phyloP scores from a whole-genome alignment of 139 green algal species.

The Chlorella vulgaris region DNA sequence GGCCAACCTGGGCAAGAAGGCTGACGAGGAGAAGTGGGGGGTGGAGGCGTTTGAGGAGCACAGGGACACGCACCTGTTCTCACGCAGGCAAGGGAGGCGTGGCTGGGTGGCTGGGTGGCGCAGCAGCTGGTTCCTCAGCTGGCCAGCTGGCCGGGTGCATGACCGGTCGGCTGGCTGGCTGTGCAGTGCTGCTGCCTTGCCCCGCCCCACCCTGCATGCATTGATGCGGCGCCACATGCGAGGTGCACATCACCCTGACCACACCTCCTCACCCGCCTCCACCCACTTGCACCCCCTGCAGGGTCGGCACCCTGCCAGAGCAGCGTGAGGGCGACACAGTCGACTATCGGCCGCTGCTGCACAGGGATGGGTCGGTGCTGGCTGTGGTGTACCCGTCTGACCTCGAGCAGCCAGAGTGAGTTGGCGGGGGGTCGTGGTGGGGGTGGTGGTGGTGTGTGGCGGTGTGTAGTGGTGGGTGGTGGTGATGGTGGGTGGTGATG shows the following conservation, averaged over 20 bases:
- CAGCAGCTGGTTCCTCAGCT: not conserved
- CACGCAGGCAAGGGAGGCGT: conserved; percentile 34
- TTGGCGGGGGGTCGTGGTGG: too few species aligned
- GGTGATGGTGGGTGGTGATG: too few species aligned
- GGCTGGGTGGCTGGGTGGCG: not conserved
- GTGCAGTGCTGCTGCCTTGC: too few species aligned
- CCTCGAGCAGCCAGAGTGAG: conserved; percentile 52
- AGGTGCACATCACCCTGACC: not conserved
- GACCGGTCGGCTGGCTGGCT: not conserved
- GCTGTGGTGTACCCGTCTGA: conserved; percentile 52
- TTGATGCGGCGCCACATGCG: too few species aligned
- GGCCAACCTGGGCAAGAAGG: conserved; percentile 74
- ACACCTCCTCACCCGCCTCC: not conserved
- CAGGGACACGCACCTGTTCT: conserved; percentile 91
- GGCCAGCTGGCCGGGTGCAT: not conserved
- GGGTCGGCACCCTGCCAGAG: conserved; percentile 80
- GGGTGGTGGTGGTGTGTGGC: too few species aligned
- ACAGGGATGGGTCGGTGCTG: conserved; percentile 87
- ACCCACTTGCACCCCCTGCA: conserved; percentile 1
- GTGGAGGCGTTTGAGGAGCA: conserved; percentile 84
- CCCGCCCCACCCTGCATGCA: too few species aligned
- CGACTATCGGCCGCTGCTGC: conserved; percentile 89
- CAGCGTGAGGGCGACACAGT: conserved; percentile 76
- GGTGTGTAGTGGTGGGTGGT: too few species aligned
- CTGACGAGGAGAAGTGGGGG: conserved; percentile 66